These are phyloP conservation scores for Teunomyces pallodes DNA, from an alignment of 805 yeast species.

Conservation along the genomic window DNA sequence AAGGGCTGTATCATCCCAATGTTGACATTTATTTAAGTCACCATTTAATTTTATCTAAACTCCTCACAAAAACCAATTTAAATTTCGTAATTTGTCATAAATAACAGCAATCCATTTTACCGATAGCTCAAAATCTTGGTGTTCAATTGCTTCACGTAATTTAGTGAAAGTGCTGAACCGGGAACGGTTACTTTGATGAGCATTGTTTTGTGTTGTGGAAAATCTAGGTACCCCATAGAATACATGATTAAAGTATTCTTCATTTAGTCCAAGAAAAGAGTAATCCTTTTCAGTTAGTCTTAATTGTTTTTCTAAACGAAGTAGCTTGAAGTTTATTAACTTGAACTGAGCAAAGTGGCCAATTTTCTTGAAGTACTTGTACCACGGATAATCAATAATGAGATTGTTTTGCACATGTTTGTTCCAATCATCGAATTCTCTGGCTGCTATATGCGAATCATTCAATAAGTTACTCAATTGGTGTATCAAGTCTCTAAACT, in stretches of 20 bases:
- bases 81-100: conserved; percentile 20
- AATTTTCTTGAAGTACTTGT: conserved; percentile 56
- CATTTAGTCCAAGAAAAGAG: conserved; percentile 13
- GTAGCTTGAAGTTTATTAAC: conserved; percentile 49
- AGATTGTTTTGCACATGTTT: conserved; percentile 48
- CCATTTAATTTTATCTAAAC: not conserved
- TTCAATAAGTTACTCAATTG: conserved; percentile 13
- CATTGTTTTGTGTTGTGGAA: conserved; percentile 5
- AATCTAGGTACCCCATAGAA: conserved; percentile 22
- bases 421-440: conserved; percentile 48
- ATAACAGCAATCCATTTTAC: conserved; percentile 22
- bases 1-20: too few species aligned
- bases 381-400: conserved; percentile 76
- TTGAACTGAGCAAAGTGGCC: conserved; percentile 57
- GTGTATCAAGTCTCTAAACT: conserved; percentile 11
- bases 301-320: conserved; percentile 35
- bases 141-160: conserved; percentile 18
- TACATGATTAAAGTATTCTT: conserved; percentile 17
- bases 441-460: conserved; percentile 21
- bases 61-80: conserved; percentile 2
- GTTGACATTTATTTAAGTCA: too few species aligned
- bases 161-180: conserved; percentile 19
- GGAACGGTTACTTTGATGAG: conserved; percentile 6
- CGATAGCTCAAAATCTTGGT: conserved; percentile 21
- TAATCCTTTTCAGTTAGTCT: conserved; percentile 17